Evolutionary conservation across 352 stramenopile genomes (phyloP).

Genomic region (Saprolegnia parasitica): DNA sequence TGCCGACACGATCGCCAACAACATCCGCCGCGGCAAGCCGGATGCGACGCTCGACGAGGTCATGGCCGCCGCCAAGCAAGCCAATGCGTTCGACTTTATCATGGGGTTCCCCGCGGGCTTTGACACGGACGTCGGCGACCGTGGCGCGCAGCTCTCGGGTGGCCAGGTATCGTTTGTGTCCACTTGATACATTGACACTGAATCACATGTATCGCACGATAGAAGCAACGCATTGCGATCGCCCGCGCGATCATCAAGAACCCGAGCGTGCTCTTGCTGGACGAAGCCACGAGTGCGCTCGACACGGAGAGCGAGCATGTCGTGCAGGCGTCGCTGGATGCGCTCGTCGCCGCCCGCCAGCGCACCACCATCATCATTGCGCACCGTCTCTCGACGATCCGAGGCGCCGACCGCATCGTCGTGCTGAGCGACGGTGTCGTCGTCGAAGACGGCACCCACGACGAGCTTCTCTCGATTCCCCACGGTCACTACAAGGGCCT

Average conservation of each 20-base stretch:
- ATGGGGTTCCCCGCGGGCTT: slow-evolving; percentile 27
- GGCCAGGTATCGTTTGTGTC: slow-evolving; percentile 21
- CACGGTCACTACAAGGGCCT: slow-evolving; percentile 24
- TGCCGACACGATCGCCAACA: slow-evolving; percentile 26
- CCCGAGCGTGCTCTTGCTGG: slow-evolving; percentile 58
- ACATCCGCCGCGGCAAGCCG: slow-evolving; percentile 28
- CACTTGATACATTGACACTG: too few species aligned
- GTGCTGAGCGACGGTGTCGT: slow-evolving; percentile 51
- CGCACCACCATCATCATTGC: slow-evolving; percentile 67
- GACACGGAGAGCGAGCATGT: slow-evolving; percentile 48
- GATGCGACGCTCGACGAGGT: slow-evolving; percentile 29
- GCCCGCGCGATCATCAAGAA: slow-evolving; percentile 70
- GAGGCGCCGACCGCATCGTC: slow-evolving; percentile 60
- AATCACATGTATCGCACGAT: too few species aligned
- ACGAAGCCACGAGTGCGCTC: slow-evolving; percentile 77
- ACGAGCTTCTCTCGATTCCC: slow-evolving; percentile 26
- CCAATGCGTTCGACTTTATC: slow-evolving; percentile 32
- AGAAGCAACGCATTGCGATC: slow-evolving; percentile 88
- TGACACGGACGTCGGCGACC: slow-evolving; percentile 28
- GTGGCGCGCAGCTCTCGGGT: slow-evolving; percentile 28
- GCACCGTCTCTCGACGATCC: slow-evolving; percentile 71
- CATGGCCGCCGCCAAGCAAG: slow-evolving; percentile 29
- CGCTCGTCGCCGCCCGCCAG: slow-evolving; percentile 39
- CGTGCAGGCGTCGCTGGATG: slow-evolving; percentile 50
- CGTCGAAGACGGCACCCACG: slow-evolving; percentile 52